Percentiles rank a stretch among this genome's conserved stretches.
phyloP scores from a whole-genome alignment of 1,284 basidiomycete species.

The Ustilago tritici region DNA sequence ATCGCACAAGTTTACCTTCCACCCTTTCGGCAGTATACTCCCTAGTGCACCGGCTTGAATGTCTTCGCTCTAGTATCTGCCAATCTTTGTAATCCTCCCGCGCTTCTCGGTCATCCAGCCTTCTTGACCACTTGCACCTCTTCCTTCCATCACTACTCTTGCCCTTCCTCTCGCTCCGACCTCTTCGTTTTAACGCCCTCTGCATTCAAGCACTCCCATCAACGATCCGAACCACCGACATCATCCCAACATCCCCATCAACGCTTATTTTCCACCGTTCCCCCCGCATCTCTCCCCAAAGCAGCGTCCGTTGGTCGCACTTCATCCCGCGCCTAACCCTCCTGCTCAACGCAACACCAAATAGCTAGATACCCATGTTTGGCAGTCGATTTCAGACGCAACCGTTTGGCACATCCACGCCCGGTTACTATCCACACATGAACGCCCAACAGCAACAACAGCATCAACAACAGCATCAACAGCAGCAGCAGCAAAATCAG shows the following conservation, averaged over 20 bases:
- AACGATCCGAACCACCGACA: neutral
- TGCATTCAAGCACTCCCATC: neutral
- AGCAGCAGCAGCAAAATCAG: constrained; percentile 50
- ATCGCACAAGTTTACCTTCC: neutral
- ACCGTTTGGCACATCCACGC: constrained; percentile 56
- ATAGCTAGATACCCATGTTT: constrained; percentile 29
- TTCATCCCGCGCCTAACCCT: neutral
- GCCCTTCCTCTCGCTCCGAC: neutral
- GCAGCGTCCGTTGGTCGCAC: neutral
- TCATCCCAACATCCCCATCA: neutral
- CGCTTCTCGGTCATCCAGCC: neutral
- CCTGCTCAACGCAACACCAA: neutral
- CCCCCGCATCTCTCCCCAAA: neutral
- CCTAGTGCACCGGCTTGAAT: constrained; percentile 9
- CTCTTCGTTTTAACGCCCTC: neutral
- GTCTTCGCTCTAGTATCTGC: neutral
- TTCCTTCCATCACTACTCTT: neutral
- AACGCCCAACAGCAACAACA: constrained; percentile 41
- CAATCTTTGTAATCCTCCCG: neutral
- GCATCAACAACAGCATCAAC: constrained; percentile 42
- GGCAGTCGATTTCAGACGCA: constrained; percentile 54
- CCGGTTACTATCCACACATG: constrained; percentile 53
- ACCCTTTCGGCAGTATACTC: neutral
- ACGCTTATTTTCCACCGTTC: neutral
- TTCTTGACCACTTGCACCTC: neutral